phyloP scores from a whole-genome alignment of 129 eudicot genomes.

The Mikania micrantha region DNA sequence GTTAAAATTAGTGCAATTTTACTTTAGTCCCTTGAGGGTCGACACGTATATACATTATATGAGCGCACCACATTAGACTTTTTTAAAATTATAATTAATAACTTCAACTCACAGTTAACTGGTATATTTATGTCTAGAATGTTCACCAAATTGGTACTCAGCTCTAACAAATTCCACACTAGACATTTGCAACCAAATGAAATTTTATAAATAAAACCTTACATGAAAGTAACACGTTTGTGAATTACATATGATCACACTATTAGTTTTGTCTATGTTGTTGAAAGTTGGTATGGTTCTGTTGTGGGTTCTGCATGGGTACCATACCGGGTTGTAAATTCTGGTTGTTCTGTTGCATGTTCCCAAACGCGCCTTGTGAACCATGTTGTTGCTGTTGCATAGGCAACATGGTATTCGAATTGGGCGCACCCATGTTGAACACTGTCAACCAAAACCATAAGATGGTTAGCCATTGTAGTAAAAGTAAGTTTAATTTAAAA shows the following conservation, averaged over 20 bases:
- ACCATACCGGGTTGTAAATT: conserved; percentile 58
- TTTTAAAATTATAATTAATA: no score
- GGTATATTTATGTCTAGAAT: not conserved
- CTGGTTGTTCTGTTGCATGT: conserved; percentile 63
- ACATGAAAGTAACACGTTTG: not conserved
- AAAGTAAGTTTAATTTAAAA: not conserved
- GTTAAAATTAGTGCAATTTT: no score
- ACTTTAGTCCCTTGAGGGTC: no score
- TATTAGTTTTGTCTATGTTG: conserved; percentile 76
- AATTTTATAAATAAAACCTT: not conserved
- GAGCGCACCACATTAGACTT: no score
- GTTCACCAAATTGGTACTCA: not conserved
- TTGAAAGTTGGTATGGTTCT: conserved; percentile 67
- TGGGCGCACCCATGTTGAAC: conserved; percentile 66
- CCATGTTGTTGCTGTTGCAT: conserved; percentile 54
- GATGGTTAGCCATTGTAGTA: not conserved
- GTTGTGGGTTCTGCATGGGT: conserved; percentile 55
- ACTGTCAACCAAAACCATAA: conserved; percentile 25
- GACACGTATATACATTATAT: no score
- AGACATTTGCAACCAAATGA: no score
- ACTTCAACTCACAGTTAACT: no score
- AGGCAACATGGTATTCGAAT: conserved; percentile 64
- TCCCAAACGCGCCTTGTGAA: conserved; percentile 65
- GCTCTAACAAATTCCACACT: conserved; percentile 1
- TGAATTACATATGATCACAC: conserved; percentile 10